Conservation (phyloP, 208 protist species). For the Trypanosoma cruzi region DNA sequence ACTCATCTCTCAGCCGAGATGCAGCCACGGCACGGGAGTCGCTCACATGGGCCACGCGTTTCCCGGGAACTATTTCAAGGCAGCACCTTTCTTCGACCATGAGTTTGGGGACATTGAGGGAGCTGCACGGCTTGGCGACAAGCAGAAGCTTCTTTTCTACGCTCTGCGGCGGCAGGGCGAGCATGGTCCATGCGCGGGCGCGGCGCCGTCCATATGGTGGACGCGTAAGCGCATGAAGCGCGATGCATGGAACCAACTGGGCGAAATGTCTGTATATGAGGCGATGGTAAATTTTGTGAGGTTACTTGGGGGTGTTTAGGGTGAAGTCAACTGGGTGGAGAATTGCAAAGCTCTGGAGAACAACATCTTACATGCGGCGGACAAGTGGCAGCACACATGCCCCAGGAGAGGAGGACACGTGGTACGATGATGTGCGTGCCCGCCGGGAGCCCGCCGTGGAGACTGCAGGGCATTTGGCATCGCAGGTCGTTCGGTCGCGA, state of each 20-base stretch:
- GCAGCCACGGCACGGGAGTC: background rate
- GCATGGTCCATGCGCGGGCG: constrained; percentile 57
- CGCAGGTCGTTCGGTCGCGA: constrained; percentile 53
- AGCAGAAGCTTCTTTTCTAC: constrained; percentile 74
- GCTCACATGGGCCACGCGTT: constrained; percentile 54
- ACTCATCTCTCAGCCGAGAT: background rate
- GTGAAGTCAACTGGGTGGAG: constrained; percentile 26
- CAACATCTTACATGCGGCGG: background rate
- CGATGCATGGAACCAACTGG: constrained; percentile 72
- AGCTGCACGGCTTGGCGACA: constrained; percentile 44
- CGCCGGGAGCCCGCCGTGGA: constrained; percentile 36
- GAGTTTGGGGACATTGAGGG: constrained; percentile 60
- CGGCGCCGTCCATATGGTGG: constrained; percentile 67
- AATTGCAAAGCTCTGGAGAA: constrained; percentile 1
- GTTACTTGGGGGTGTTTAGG: constrained; percentile 33
- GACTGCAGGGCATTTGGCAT: constrained; percentile 55
- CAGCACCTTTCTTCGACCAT: constrained; percentile 53
- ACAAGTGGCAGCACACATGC: background rate
- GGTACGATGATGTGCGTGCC: constrained; percentile 54
- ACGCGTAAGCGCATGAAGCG: constrained; percentile 67
- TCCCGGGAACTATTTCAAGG: constrained; percentile 73
- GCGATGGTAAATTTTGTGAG: constrained; percentile 89
- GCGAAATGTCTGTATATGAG: constrained; percentile 67
- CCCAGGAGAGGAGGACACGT: constrained; percentile 21
- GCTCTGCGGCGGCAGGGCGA: constrained; percentile 73